These are phyloP conservation scores for Berkeleyomyces rouxiae DNA, from an alignment of 2,329 filamentous ascomycete genomes.

Conservation along the genomic window DNA sequence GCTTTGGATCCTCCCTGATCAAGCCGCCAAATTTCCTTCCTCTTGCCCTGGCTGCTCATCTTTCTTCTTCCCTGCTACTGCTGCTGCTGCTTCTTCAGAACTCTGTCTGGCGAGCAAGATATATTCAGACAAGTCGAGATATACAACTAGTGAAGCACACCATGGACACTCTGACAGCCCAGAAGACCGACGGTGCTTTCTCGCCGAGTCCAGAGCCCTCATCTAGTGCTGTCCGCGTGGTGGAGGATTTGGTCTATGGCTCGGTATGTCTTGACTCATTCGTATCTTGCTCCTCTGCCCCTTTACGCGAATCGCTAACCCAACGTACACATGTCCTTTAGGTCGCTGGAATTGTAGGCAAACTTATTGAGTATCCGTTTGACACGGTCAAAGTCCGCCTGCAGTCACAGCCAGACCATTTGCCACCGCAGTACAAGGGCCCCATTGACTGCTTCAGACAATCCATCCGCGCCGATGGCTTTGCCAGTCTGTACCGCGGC, in stretches of 20 bases:
- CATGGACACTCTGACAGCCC: constrained; percentile 7
- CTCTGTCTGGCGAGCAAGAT: not conserved
- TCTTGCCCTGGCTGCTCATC: not conserved
- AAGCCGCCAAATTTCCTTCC: not conserved
- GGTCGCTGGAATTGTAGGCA: constrained; percentile 74
- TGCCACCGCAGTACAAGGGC: constrained; percentile 67
- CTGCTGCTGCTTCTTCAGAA: not conserved
- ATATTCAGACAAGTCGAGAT: not conserved
- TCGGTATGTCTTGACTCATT: constrained; percentile 41
- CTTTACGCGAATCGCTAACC: constrained; percentile 2
- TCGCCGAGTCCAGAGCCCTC: not conserved
- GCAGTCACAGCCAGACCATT: constrained; percentile 79
- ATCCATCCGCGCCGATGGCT: constrained; percentile 62
- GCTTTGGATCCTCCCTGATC: not conserved
- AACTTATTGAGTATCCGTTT: constrained; percentile 96
- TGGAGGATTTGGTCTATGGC: constrained; percentile 79
- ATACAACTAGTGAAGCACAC: not conserved
- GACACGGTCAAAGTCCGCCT: constrained; percentile 96
- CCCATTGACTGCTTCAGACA: constrained; percentile 89
- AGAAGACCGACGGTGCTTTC: not conserved
- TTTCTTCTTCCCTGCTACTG: not conserved
- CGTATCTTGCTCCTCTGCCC: not conserved
- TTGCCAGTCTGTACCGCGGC: constrained; percentile 72
- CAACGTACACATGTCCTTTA: constrained; percentile 21
- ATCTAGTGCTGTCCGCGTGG: constrained; percentile 25